Conservation (phyloP, 257 asterid species). For the Solanum etuberosum region DNA sequence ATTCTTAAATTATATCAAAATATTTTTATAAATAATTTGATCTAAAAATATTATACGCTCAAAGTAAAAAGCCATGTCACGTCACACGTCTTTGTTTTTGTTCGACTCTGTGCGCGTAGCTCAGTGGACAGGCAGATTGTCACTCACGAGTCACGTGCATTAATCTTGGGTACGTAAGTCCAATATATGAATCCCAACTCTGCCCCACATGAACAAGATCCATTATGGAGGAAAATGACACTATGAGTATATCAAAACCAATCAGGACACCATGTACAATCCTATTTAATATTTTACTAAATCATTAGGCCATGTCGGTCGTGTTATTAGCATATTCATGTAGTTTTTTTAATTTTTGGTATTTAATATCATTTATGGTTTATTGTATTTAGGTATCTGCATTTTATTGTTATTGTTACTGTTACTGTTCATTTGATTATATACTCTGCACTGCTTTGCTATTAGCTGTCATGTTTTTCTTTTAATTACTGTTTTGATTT, state of each 20-base stretch:
- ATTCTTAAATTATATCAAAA: background rate
- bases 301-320: background rate
- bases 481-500: too few relatives aligned
- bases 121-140: background rate
- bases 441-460: too few relatives aligned
- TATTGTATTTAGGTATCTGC: too few relatives aligned
- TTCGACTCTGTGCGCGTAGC: background rate
- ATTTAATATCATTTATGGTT: too few relatives aligned
- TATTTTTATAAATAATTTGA: too few relatives aligned
- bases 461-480: too few relatives aligned
- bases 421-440: too few relatives aligned
- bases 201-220: background rate
- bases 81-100: background rate
- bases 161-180: background rate
- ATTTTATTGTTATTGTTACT: too few relatives aligned
- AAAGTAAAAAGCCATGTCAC: background rate
- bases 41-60: background rate
- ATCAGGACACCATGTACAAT: background rate
- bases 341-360: too few relatives aligned
- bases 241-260: background rate
- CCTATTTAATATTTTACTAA: background rate
- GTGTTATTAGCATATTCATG: too few relatives aligned
- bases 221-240: background rate
- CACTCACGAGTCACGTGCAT: background rate
- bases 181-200: background rate